These are phyloP conservation scores for Basidioascus undulatus DNA, from an alignment of 768 basidiomycete species.

Conservation along the genomic window DNA sequence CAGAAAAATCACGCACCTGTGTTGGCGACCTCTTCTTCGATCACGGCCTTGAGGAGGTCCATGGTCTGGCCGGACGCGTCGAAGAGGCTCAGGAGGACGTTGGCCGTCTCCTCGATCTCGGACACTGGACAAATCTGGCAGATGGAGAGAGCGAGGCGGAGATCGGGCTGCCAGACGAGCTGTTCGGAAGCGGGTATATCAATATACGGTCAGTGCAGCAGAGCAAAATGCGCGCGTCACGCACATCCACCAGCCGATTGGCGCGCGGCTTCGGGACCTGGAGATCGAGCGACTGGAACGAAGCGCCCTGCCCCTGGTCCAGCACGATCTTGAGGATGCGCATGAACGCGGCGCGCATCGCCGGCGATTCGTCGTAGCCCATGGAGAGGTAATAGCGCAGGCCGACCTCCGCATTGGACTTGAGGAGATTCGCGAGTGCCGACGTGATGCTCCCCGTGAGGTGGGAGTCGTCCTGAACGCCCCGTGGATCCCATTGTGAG, in stretches of 20 bases:
- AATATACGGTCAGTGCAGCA: background rate
- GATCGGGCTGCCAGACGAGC: slow-evolving; percentile 18
- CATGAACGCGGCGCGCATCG: slow-evolving; percentile 54
- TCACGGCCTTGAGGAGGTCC: slow-evolving; percentile 51
- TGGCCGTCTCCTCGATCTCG: slow-evolving; percentile 55
- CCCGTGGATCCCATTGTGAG: too few relatives aligned
- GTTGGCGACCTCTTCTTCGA: slow-evolving; percentile 56
- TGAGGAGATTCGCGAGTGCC: slow-evolving; percentile 59
- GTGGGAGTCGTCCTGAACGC: too few relatives aligned
- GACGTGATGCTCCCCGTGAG: slow-evolving; percentile 43
- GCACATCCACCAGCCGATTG: background rate
- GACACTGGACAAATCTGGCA: slow-evolving; percentile 58
- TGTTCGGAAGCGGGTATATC: background rate
- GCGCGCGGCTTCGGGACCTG: slow-evolving; percentile 5
- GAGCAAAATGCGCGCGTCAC: slow-evolving; percentile 1
- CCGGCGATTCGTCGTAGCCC: slow-evolving; percentile 45
- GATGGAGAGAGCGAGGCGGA: slow-evolving; percentile 50
- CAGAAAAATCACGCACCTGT: slow-evolving; percentile 29
- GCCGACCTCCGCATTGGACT: slow-evolving; percentile 62
- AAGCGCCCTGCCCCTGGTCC: slow-evolving; percentile 38
- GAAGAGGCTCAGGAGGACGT: slow-evolving; percentile 63
- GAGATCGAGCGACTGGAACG: slow-evolving; percentile 21
- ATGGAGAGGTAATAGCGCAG: slow-evolving; percentile 65
- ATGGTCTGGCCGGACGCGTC: slow-evolving; percentile 50
- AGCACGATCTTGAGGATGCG: slow-evolving; percentile 63